These are phyloP conservation scores for Hypomyces rosellus DNA, from an alignment of 2,329 filamentous ascomycete genomes.

Conservation along the genomic window DNA sequence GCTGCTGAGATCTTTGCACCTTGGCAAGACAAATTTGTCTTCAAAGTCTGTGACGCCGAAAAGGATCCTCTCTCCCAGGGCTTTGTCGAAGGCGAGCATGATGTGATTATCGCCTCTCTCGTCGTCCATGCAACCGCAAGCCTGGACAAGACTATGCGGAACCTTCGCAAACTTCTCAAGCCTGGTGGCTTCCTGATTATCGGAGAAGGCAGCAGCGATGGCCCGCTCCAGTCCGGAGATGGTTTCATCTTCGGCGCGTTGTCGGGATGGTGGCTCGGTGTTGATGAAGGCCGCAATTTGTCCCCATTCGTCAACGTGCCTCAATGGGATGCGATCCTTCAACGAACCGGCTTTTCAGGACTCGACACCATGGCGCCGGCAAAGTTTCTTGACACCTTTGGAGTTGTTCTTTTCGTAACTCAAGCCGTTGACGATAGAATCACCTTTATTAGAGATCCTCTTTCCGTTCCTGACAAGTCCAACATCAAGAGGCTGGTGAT, in stretches of 20 bases:
- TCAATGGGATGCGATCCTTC: background rate
- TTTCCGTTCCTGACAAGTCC: too few species aligned
- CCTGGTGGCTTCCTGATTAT: constrained; percentile 11
- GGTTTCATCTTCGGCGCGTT: constrained; percentile 7
- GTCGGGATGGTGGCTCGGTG: background rate
- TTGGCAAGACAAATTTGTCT: constrained; percentile 8
- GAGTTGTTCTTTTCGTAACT: too few species aligned
- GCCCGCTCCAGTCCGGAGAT: background rate
- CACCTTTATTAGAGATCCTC: too few species aligned
- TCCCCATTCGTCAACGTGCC: background rate
- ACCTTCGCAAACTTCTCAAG: constrained; percentile 11
- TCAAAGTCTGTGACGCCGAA: constrained; percentile 20
- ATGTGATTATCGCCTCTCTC: constrained; percentile 15
- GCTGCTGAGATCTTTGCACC: constrained; percentile 15
- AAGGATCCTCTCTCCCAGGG: constrained; percentile 11
- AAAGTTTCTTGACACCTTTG: too few species aligned
- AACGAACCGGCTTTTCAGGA: background rate
- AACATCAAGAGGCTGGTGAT: too few species aligned
- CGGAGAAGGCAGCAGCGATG: constrained; percentile 4
- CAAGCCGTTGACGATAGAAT: too few species aligned
- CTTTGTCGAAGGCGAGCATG: constrained; percentile 12
- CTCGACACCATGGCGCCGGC: background rate
- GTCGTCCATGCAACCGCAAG: constrained; percentile 3
- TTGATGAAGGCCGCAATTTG: background rate
- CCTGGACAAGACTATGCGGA: background rate